phyloP scores from a whole-genome alignment of 371 early-diverging fungal species.

The Mucor saturninus region DNA sequence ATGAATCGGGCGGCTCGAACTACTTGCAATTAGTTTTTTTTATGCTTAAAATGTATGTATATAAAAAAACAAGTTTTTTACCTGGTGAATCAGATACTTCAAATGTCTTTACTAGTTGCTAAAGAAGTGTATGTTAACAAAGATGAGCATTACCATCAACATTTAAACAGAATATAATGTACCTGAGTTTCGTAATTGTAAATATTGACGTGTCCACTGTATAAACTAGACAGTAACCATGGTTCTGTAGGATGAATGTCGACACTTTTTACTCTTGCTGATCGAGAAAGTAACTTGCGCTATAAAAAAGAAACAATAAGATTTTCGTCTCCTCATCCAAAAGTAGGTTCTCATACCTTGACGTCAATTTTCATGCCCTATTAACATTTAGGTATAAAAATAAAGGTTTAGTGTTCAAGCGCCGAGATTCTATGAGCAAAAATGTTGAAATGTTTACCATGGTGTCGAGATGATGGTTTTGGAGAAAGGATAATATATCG shows the following conservation, averaged over 20 bases:
- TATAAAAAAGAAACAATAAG: conserved; percentile 17
- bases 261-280: conserved; percentile 96
- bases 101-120: conserved; percentile 95
- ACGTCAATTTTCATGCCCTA: conserved; percentile 73
- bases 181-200: conserved; percentile 99
- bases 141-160: too few species aligned
- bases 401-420: neutral
- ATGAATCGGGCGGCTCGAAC: conserved; percentile 97
- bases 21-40: neutral
- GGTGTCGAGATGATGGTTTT: conserved; percentile 1
- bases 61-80: conserved; percentile 18
- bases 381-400: neutral
- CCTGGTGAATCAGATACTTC: conserved; percentile 92
- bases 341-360: conserved; percentile 45
- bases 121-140: neutral
- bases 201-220: conserved; percentile 97
- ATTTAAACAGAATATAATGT: neutral
- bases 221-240: conserved; percentile 96
- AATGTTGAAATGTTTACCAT: neutral
- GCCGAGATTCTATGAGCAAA: neutral
- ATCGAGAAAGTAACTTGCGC: conserved; percentile 81
- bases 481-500: neutral
- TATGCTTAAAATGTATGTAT: neutral
- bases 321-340: neutral
- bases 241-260: conserved; percentile 99